Evolutionary conservation across 1,284 basidiomycete genomes (phyloP).

Genomic region (Boletus hoseneyae): DNA sequence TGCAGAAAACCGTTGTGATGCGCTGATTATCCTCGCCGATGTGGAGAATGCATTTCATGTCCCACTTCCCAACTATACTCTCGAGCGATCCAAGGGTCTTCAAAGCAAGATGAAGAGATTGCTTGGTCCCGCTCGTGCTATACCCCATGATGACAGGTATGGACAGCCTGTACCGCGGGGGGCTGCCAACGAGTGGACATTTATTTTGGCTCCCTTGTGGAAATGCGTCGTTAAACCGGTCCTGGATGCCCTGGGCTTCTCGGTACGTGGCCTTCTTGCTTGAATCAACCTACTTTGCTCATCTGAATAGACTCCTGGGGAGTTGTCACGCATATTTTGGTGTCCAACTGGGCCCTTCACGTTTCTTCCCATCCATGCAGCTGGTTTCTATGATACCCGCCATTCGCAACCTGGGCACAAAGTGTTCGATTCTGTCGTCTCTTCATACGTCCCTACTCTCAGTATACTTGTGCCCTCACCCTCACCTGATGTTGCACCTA

Average conservation of each 20-base stretch:
- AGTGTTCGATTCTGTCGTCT: constrained; percentile 7
- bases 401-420: constrained; percentile 1
- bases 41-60: constrained; percentile 2
- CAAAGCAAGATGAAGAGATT: background rate
- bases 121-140: background rate
- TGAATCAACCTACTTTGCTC: background rate
- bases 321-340: constrained; percentile 11
- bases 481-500: background rate
- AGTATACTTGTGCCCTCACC: background rate
- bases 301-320: background rate
- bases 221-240: constrained; percentile 7
- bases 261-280: background rate
- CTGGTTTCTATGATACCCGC: constrained; percentile 1
- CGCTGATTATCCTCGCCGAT: constrained; percentile 2
- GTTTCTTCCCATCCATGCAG: constrained; percentile 13
- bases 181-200: background rate
- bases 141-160: background rate
- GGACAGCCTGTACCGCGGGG: background rate
- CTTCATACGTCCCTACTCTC: constrained; percentile 14
- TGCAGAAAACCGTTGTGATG: constrained; percentile 7
- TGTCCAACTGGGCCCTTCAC: constrained; percentile 15
- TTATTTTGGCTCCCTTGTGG: constrained; percentile 4
- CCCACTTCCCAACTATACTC: constrained; percentile 4
- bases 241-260: constrained; percentile 3
- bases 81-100: background rate